These are phyloP conservation scores for Polygonum aviculare DNA, from an alignment of 148 eudicot species.

Conservation along the genomic window DNA sequence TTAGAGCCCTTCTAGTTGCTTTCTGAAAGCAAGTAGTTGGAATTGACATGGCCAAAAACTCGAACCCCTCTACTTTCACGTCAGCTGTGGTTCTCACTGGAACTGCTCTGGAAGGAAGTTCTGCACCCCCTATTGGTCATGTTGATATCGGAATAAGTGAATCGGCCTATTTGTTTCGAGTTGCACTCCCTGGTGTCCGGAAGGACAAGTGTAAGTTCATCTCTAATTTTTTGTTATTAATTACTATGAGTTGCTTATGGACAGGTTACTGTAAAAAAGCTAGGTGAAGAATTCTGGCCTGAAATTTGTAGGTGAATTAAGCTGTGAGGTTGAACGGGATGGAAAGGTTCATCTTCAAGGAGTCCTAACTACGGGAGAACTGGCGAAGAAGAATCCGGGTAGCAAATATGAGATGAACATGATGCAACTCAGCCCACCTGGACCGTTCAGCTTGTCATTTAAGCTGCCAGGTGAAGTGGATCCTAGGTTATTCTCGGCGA, in stretches of 20 bases:
- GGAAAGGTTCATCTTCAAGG: conserved; percentile 68
- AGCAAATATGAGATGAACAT: conserved; percentile 32
- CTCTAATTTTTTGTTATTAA: background rate
- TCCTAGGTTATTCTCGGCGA: conserved; percentile 50
- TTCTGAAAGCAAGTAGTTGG: background rate
- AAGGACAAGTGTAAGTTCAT: conserved; percentile 52
- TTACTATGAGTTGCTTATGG: background rate
- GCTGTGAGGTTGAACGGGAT: conserved; percentile 65
- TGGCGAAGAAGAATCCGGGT: conserved; percentile 27
- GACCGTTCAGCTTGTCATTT: conserved; percentile 62
- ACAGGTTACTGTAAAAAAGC: background rate
- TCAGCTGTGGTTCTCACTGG: conserved; percentile 44
- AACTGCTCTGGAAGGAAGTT: conserved; percentile 51
- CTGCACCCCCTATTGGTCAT: conserved; percentile 65
- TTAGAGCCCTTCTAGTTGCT: background rate
- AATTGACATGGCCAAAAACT: conserved; percentile 22
- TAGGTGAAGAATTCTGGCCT: background rate
- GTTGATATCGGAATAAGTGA: conserved; percentile 70
- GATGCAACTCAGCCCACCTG: conserved; percentile 55
- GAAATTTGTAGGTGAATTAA: conserved; percentile 51
- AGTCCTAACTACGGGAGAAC: conserved; percentile 25
- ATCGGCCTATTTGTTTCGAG: conserved; percentile 59
- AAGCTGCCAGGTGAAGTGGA: conserved; percentile 80
- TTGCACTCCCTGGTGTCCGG: conserved; percentile 81
- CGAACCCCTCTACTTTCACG: background rate